A percentile compares a stretch with the other conserved stretches of the same genome.
Evolutionary conservation across 75 land plant genomes (phyloP).

Genomic region (Larix kaempferi): DNA sequence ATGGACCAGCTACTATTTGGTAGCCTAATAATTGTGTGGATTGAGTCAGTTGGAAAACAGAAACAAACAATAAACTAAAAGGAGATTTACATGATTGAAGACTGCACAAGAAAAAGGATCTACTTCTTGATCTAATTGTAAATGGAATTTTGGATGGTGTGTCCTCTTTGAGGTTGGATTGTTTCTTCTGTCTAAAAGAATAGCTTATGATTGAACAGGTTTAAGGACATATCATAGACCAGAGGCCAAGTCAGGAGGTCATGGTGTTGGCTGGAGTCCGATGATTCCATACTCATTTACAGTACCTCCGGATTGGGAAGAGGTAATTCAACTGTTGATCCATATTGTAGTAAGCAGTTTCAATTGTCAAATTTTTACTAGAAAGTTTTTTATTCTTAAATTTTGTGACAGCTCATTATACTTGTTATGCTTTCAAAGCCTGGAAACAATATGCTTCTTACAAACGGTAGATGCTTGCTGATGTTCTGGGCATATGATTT

Average conservation of each 20-base stretch:
- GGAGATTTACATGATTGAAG: neutral
- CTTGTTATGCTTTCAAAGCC: neutral
- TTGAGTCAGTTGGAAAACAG: constrained; percentile 1
- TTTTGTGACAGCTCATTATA: neutral
- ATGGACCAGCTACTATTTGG: neutral
- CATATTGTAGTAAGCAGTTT: neutral
- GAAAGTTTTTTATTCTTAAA: neutral
- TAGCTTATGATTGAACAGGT: constrained; percentile 38
- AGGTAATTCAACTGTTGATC: constrained; percentile 40
- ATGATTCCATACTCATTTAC: constrained; percentile 83
- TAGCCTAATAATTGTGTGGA: neutral
- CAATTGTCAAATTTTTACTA: neutral
- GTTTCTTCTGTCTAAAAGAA: neutral
- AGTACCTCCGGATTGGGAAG: constrained; percentile 90
- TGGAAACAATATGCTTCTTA: neutral
- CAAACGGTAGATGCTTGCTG: neutral
- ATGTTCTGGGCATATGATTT: neutral
- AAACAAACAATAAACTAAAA: neutral
- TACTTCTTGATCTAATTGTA: neutral
- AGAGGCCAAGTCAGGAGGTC: constrained; percentile 97
- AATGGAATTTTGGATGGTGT: neutral
- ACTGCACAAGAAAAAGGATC: neutral
- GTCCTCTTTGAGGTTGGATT: neutral
- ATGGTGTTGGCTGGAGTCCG: constrained; percentile 99
- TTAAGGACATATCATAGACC: constrained; percentile 89